These are phyloP conservation scores for Parmelia sp. DNA, from an alignment of 495 filamentous ascomycete species.

Conservation along the genomic window DNA sequence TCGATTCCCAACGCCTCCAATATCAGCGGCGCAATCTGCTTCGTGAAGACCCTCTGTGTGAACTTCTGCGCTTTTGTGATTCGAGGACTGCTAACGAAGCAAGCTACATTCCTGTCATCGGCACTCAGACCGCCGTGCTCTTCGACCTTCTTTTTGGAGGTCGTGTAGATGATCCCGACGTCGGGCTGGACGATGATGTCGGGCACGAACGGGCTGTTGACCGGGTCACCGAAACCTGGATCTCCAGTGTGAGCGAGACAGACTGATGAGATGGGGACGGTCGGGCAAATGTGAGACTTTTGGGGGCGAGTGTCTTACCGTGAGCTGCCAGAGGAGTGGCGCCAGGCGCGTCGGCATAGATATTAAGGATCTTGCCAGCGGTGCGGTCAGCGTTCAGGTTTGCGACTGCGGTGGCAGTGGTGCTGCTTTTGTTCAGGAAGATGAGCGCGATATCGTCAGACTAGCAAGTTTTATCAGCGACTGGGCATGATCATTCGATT, in stretches of 20 bases:
- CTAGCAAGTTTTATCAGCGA: background rate
- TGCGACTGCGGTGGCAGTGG: slow-evolving; percentile 26
- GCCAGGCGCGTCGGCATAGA: slow-evolving; percentile 26
- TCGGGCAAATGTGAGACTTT: background rate
- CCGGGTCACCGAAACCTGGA: slow-evolving; percentile 32
- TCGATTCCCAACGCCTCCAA: slow-evolving; percentile 33
- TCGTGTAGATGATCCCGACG: slow-evolving; percentile 35
- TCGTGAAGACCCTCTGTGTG: slow-evolving; percentile 25
- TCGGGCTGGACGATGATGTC: slow-evolving; percentile 34
- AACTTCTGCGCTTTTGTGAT: slow-evolving; percentile 23
- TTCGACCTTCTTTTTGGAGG: slow-evolving; percentile 30
- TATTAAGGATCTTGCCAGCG: slow-evolving; percentile 29
- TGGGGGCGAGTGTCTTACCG: background rate
- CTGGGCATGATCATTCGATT: background rate
- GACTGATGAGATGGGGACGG: slow-evolving; percentile 5
- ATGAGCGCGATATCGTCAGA: slow-evolving; percentile 35
- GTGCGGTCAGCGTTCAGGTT: slow-evolving; percentile 24
- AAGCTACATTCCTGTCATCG: slow-evolving; percentile 33
- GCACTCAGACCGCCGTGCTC: slow-evolving; percentile 36
- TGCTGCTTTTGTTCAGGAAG: slow-evolving; percentile 30
- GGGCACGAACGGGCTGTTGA: slow-evolving; percentile 33
- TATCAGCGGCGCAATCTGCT: slow-evolving; percentile 33
- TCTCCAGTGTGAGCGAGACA: slow-evolving; percentile 12
- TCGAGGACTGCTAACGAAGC: slow-evolving; percentile 28
- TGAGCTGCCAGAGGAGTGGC: background rate